phyloP scores from a whole-genome alignment of 106 monocot species.

The Vanilla planifolia region DNA sequence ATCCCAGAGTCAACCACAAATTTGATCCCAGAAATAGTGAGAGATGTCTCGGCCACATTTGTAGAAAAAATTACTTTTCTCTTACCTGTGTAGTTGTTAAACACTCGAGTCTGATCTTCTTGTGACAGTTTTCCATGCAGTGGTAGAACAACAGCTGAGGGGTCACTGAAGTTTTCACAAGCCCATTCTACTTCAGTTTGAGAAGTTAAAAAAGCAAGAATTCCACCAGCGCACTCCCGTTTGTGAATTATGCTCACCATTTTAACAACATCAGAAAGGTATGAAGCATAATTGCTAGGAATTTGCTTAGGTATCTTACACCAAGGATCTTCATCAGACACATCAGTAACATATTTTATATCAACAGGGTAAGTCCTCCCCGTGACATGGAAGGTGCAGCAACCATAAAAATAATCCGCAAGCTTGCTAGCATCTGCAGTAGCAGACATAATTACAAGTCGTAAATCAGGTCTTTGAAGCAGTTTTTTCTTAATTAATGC shows the following conservation, averaged over 20 bases:
- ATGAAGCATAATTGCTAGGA: slow-evolving; percentile 29
- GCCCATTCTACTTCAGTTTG: slow-evolving; percentile 96
- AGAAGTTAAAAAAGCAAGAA: slow-evolving; percentile 95
- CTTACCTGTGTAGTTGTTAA: slow-evolving; percentile 61
- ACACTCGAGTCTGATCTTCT: slow-evolving; percentile 78
- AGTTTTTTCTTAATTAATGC: slow-evolving; percentile 70
- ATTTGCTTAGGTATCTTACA: slow-evolving; percentile 10
- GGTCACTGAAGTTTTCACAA: slow-evolving; percentile 73
- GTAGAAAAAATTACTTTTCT: slow-evolving; percentile 92
- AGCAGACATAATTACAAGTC: slow-evolving; percentile 89
- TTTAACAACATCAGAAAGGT: slow-evolving; percentile 72
- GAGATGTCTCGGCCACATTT: slow-evolving; percentile 90
- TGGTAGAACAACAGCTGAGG: slow-evolving; percentile 61
- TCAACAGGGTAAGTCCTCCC: slow-evolving; percentile 92
- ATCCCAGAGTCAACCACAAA: slow-evolving; percentile 94
- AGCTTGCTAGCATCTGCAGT: slow-evolving; percentile 77
- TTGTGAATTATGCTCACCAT: slow-evolving; percentile 67
- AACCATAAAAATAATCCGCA: slow-evolving; percentile 65
- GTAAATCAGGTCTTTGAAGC: slow-evolving; percentile 51
- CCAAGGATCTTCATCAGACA: slow-evolving; percentile 26
- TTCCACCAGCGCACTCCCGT: slow-evolving; percentile 60
- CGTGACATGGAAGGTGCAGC: slow-evolving; percentile 35
- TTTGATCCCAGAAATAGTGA: slow-evolving; percentile 83
- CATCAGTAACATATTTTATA: slow-evolving; percentile 73
- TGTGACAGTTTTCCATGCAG: slow-evolving; percentile 89